Percentiles rank a stretch among this genome's conserved stretches.
These are phyloP conservation scores for Penicillium psychrosexuale DNA, from an alignment of 2,329 filamentous ascomycete species.

Conservation along the genomic window DNA sequence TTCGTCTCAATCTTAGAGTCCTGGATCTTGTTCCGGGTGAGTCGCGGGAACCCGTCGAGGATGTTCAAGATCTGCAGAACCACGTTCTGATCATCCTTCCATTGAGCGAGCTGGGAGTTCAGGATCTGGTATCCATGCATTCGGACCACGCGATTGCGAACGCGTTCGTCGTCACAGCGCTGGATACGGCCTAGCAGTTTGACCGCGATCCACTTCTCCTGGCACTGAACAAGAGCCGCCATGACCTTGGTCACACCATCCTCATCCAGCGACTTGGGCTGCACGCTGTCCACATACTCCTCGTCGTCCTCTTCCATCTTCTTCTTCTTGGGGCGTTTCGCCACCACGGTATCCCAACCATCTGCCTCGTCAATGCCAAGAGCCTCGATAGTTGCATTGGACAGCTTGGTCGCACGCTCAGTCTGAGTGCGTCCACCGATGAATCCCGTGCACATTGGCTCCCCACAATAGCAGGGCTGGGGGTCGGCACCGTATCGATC, in stretches of 20 bases:
- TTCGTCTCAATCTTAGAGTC: slow-evolving; percentile 91
- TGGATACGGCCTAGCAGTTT: slow-evolving; percentile 90
- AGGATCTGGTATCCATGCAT: slow-evolving; percentile 98
- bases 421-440: slow-evolving; percentile 98
- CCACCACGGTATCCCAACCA: slow-evolving; percentile 84
- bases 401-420: slow-evolving; percentile 87
- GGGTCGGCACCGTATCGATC: slow-evolving; percentile 96
- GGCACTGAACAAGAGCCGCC: slow-evolving; percentile 94
- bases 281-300: slow-evolving; percentile 87
- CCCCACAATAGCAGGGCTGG: slow-evolving; percentile 93
- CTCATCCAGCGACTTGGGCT: slow-evolving; percentile 74
- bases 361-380: slow-evolving; percentile 92
- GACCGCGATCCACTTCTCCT: slow-evolving; percentile 98
- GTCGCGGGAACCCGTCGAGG: slow-evolving; percentile 78
- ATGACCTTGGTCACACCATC: slow-evolving; percentile 89
- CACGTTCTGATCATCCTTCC: slow-evolving; percentile 85
- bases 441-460: slow-evolving; percentile 90
- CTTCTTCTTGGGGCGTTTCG: slow-evolving; percentile 90
- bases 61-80: slow-evolving; percentile 87
- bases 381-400: slow-evolving; percentile 85
- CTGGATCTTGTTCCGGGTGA: slow-evolving; percentile 95
- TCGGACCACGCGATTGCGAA: slow-evolving; percentile 82
- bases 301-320: slow-evolving; percentile 87
- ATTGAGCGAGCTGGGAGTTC: slow-evolving; percentile 79
- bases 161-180: slow-evolving; percentile 77